phyloP scores from a whole-genome alignment of 1,284 basidiomycete genomes.

The Leccinum subrobustum region DNA sequence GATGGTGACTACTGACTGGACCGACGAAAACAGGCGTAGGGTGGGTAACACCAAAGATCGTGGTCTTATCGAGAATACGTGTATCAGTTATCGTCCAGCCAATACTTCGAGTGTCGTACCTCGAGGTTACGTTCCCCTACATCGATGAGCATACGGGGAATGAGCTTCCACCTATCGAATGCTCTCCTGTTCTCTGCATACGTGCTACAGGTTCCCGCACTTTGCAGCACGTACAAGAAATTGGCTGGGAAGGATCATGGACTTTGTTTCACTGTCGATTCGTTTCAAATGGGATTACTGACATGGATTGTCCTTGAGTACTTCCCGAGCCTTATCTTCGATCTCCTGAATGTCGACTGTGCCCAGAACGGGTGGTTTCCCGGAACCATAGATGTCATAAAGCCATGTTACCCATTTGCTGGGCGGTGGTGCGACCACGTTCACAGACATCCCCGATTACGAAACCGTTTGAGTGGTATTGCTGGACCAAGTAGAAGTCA shows the following conservation, averaged over 20 bases:
- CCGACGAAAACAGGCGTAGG: constrained; percentile 66
- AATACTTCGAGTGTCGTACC: constrained; percentile 34
- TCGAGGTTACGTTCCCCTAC: constrained; percentile 61
- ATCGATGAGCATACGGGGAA: constrained; percentile 78
- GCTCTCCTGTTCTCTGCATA: constrained; percentile 54
- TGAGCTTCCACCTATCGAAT: constrained; percentile 60
- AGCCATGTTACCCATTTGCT: constrained; percentile 26
- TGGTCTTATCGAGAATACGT: constrained; percentile 43
- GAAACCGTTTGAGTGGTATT: not conserved
- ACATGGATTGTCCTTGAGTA: constrained; percentile 40
- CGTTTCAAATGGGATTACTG: constrained; percentile 3
- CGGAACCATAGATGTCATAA: constrained; percentile 24
- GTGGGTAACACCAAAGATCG: constrained; percentile 67
- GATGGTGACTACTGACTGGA: constrained; percentile 74
- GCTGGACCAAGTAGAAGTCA: not conserved
- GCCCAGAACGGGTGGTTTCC: constrained; percentile 36
- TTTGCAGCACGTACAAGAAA: constrained; percentile 62
- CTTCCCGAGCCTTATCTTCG: constrained; percentile 45
- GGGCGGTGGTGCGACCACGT: constrained; percentile 20
- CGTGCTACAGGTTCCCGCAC: constrained; percentile 60
- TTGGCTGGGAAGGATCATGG: constrained; percentile 40
- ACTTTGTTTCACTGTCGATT: not conserved
- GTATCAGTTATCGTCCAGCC: not conserved
- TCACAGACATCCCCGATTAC: constrained; percentile 17
- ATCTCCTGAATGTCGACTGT: constrained; percentile 43